phyloP scores from a whole-genome alignment of 1,284 basidiomycete genomes.

The Trichosporon faecale region DNA sequence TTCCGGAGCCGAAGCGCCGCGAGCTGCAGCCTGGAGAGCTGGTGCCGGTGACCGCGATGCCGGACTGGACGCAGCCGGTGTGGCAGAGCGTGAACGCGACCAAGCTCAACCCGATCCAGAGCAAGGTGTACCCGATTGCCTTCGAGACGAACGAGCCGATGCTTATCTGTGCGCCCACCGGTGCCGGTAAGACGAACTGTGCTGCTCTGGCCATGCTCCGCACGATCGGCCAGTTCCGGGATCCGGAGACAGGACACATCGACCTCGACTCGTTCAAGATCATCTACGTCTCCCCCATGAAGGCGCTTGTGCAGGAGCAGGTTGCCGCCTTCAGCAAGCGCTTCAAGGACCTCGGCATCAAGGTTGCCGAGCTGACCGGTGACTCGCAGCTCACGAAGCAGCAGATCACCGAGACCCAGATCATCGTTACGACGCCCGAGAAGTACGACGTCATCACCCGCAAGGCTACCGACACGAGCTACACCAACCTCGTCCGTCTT shows the following conservation, averaged over 20 bases:
- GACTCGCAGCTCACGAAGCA: conserved; percentile 98
- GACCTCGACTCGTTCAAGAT: conserved; percentile 93
- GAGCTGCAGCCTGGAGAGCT: conserved; percentile 63
- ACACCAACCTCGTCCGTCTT: conserved; percentile 93
- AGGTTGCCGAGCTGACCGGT: conserved; percentile 92
- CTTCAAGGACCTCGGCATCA: conserved; percentile 75
- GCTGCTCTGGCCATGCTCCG: conserved; percentile 92
- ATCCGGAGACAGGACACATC: conserved; percentile 77
- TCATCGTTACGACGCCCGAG: conserved; percentile 98
- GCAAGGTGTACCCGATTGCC: conserved; percentile 85
- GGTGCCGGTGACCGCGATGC: conserved; percentile 72
- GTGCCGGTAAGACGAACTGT: conserved; percentile 99
- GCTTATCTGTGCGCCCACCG: conserved; percentile 94
- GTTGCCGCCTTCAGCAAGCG: conserved; percentile 89
- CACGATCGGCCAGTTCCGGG: conserved; percentile 78
- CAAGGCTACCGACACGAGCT: conserved; percentile 94
- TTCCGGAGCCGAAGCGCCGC: conserved; percentile 86
- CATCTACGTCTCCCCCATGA: conserved; percentile 98
- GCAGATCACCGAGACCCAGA: conserved; percentile 94
- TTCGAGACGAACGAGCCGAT: conserved; percentile 94
- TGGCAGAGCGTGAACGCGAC: conserved; percentile 61
- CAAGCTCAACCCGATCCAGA: conserved; percentile 84
- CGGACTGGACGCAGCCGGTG: conserved; percentile 80
- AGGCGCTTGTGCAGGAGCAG: conserved; percentile 95
- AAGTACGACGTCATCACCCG: conserved; percentile 99